These are phyloP conservation scores for Plasmodium malariae DNA, from an alignment of 169 alveolate genomes.

Conservation along the genomic window DNA sequence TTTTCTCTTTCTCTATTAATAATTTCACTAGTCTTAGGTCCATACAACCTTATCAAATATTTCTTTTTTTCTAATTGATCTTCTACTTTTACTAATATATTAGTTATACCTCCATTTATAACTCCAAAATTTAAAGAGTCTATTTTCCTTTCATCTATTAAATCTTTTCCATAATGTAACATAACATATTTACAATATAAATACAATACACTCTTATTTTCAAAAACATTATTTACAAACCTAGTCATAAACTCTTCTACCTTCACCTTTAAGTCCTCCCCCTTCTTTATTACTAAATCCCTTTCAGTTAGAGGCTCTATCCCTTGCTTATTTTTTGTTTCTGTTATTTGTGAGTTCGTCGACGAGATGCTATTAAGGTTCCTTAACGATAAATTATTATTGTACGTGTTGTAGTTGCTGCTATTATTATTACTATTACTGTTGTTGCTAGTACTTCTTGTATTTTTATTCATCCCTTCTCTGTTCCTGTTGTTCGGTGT, in stretches of 20 bases:
- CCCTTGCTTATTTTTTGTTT: conserved; percentile 32
- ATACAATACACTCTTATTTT: conserved; percentile 30
- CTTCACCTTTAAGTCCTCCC: conserved; percentile 7
- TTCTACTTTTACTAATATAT: conserved; percentile 80
- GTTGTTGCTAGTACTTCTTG: too few relatives aligned
- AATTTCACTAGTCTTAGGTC: conserved; percentile 81
- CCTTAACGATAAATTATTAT: neutral
- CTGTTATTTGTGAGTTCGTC: conserved; percentile 30
- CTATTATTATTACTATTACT: too few relatives aligned
- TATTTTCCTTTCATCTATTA: conserved; percentile 18
- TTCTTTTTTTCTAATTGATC: conserved; percentile 45
- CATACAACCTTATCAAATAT: conserved; percentile 83
- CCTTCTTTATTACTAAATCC: conserved; percentile 18
- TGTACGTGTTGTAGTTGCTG: too few relatives aligned
- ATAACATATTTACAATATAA: conserved; percentile 71
- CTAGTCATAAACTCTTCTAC: conserved; percentile 33
- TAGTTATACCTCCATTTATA: conserved; percentile 84
- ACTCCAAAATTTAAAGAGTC: conserved; percentile 24
- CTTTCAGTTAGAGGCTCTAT: conserved; percentile 11
- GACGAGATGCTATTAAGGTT: neutral
- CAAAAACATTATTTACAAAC: conserved; percentile 33
- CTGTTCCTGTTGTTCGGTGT: too few relatives aligned
- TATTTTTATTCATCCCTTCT: too few relatives aligned
- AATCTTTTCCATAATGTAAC: conserved; percentile 54
- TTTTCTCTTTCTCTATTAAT: conserved; percentile 83